Evolutionary conservation across 495 filamentous ascomycete species (phyloP), one percentile per base, ranked within the genome.

Genomic region (Talaromyces borbonicus): DNA sequence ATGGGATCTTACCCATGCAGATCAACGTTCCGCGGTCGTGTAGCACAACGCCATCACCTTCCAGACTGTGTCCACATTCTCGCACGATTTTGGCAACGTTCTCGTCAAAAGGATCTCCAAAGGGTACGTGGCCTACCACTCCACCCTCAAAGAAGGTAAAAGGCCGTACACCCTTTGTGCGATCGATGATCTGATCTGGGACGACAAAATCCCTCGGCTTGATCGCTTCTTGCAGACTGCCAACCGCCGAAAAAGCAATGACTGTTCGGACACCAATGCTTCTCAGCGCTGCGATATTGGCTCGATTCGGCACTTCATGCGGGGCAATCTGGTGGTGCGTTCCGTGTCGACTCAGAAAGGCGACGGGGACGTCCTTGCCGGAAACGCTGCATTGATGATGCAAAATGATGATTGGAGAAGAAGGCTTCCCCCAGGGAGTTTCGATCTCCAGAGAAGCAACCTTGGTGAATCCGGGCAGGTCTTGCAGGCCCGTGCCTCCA

Each of bases 121-220:
- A 97, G 31, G 87, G 84, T 40, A 97, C 84, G 64, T 99, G 92
- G 9, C 86, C 89, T 5, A 99, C 92, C 38, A 94, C 76, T 20
- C 92, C 92, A 40, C 77, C 80, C 66, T 95, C 92, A 62, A 97
- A 99, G 69, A 90, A 99, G 5, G 92, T 97, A 61, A 86, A 95
- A 3, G 92, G 87, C 4, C 86, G 75, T 45, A 89, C 71, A 20
- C 92, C 92, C 74, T 95, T 96, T 52, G 92, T 99, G 50, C 92
- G 87, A 66, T 99, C 92, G 64, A 97, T 94, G 61, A 97, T 78
- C 71, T 96, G 92, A 63, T 94, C 87, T 12, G 88, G 90, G 11
- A 99, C 74, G 27, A 96, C 84, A 61, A 99, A 99, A 68, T 99
- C 93, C 56, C 90, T 81, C 38, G 92, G 92, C 65, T 80, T 81